Evolutionary conservation across 805 yeast species (phyloP).

Genomic region (Lachancea meyersii): DNA sequence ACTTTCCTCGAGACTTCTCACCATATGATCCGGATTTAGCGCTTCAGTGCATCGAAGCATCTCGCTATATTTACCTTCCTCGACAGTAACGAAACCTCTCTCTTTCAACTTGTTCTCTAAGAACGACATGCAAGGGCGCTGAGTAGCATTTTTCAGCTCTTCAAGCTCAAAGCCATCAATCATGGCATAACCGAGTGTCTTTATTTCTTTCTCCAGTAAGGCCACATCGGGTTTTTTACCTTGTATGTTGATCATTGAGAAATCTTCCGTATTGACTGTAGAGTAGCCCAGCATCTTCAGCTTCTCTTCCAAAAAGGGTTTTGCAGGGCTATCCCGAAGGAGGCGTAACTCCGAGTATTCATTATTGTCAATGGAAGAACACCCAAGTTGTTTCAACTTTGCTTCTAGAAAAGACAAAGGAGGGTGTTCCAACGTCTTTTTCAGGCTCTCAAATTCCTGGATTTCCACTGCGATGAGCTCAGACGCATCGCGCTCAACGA

Average conservation of each 20-base stretch:
- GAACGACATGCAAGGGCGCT: not conserved
- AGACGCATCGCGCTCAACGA: not conserved
- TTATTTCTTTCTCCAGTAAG: not conserved
- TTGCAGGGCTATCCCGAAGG: slow-evolving; percentile 9
- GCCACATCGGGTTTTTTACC: too few relatives aligned
- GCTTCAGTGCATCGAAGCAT: not conserved
- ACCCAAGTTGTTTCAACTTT: not conserved
- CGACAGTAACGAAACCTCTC: not conserved
- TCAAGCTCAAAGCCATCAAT: not conserved
- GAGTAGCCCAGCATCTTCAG: slow-evolving; percentile 16
- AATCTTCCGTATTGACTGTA: slow-evolving; percentile 12
- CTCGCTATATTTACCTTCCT: not conserved
- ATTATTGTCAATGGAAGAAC: slow-evolving; percentile 8
- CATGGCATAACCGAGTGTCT: not conserved
- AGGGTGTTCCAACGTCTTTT: not conserved
- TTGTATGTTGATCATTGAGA: not conserved
- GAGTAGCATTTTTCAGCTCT: not conserved
- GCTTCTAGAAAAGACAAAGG: not conserved
- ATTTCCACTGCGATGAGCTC: not conserved
- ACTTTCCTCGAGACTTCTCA: not conserved
- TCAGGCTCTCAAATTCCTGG: not conserved
- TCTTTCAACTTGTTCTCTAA: not conserved
- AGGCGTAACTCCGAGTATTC: slow-evolving; percentile 15
- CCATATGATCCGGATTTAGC: not conserved
- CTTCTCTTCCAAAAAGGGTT: slow-evolving; percentile 17